phyloP scores from a whole-genome alignment of 192 early-diverging fungal species.

The Backusella psychrophila region DNA sequence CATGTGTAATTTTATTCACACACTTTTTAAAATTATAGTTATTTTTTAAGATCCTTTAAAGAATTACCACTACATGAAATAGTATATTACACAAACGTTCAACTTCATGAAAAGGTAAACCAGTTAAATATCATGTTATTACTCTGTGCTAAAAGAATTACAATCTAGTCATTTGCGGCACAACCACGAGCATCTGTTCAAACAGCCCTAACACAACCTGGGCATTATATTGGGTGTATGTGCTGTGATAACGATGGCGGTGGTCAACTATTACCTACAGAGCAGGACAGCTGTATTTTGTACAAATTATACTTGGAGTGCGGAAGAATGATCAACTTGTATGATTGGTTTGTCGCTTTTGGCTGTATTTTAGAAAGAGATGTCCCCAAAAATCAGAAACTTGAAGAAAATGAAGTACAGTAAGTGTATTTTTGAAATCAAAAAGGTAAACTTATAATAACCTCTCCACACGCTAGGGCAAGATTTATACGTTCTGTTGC shows the following conservation, averaged over 20 bases:
- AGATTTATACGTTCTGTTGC: constrained; percentile 84
- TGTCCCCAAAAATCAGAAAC: constrained; percentile 9
- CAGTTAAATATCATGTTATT: neutral
- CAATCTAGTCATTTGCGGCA: constrained; percentile 68
- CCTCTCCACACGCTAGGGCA: constrained; percentile 43
- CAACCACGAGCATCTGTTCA: constrained; percentile 84
- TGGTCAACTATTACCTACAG: constrained; percentile 51
- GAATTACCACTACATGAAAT: constrained; percentile 70
- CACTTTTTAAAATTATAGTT: neutral
- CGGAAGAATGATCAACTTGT: constrained; percentile 91
- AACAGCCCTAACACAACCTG: constrained; percentile 75
- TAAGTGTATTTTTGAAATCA: constrained; percentile 26
- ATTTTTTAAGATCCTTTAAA: constrained; percentile 49
- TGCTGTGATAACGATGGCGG: constrained; percentile 60
- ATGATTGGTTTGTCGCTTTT: constrained; percentile 91
- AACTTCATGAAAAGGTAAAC: constrained; percentile 68
- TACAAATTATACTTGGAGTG: constrained; percentile 93
- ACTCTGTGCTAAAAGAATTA: neutral
- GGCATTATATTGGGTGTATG: constrained; percentile 77
- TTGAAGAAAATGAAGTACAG: constrained; percentile 60
- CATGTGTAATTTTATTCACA: neutral
- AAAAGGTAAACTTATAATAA: neutral
- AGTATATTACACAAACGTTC: constrained; percentile 72
- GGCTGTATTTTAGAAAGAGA: constrained; percentile 72
- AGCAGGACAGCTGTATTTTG: constrained; percentile 84